Evolutionary conservation across 1,284 basidiomycete species (phyloP).

Genomic region (Malassezia sp.): DNA sequence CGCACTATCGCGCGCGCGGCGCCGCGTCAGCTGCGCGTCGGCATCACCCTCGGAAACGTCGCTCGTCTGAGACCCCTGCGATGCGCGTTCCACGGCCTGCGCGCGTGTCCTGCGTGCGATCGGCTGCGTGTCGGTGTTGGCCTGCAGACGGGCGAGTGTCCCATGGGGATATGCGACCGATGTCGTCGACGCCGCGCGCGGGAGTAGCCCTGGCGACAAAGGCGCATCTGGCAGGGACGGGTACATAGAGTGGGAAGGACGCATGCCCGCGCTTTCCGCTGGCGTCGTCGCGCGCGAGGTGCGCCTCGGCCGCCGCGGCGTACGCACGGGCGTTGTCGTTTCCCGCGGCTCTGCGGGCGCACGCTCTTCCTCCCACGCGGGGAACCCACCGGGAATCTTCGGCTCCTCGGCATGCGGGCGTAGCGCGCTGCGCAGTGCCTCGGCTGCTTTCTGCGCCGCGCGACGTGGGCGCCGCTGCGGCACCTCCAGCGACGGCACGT

Average conservation of each 20-base stretch:
- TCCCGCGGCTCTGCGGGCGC: not conserved
- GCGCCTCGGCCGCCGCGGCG: not conserved
- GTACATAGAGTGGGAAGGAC: too few relatives aligned
- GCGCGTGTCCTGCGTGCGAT: slow-evolving; percentile 17
- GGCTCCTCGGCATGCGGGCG: slow-evolving; percentile 3
- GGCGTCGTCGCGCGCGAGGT: not conserved
- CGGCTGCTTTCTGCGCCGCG: slow-evolving; percentile 6
- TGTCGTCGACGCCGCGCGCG: too few relatives aligned
- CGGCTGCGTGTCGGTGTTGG: slow-evolving; percentile 3
- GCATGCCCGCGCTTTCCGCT: not conserved
- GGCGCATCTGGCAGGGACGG: too few relatives aligned
- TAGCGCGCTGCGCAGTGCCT: slow-evolving; percentile 7
- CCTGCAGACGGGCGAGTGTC: slow-evolving; percentile 12
- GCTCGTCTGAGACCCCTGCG: slow-evolving; percentile 11
- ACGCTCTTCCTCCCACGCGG: slow-evolving; percentile 2
- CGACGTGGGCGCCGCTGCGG: slow-evolving; percentile 1
- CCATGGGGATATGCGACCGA: slow-evolving; percentile 4
- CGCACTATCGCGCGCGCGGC: not conserved
- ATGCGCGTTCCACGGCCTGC: slow-evolving; percentile 11
- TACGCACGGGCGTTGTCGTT: not conserved
- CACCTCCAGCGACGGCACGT: not conserved
- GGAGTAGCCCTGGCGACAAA: too few relatives aligned
- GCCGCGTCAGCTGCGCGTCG: not conserved
- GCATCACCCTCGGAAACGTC: not conserved
- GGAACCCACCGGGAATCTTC: slow-evolving; percentile 14